Percentiles rank a stretch among this genome's conserved stretches.
Evolutionary conservation across 2,329 filamentous ascomycete genomes (phyloP).

Genomic region (Penicillium sp.): DNA sequence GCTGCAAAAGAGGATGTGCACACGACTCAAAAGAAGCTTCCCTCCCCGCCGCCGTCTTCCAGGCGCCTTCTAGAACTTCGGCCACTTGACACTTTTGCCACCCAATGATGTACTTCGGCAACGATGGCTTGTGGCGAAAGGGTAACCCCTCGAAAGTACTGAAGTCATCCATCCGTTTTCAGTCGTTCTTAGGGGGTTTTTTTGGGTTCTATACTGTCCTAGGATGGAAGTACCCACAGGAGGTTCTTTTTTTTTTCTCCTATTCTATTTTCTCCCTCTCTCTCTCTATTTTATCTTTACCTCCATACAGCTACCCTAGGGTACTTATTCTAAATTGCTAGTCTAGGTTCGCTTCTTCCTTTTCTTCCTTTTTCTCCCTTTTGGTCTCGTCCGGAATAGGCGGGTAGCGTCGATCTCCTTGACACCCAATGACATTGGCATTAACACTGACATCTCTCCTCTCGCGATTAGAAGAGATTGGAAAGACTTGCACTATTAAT

Average conservation of each 20-base stretch:
- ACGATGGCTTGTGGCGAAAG: constrained; percentile 10
- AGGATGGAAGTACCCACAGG: no score
- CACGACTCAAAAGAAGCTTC: constrained; percentile 26
- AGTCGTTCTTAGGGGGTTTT: neutral
- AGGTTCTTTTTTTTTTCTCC: no score
- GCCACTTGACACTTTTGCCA: neutral
- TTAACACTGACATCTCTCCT: neutral
- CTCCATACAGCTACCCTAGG: no score
- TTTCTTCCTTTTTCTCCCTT: neutral
- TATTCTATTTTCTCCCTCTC: no score
- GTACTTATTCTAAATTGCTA: neutral
- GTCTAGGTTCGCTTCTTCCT: neutral
- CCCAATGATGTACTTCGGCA: no score
- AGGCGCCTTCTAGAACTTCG: constrained; percentile 42
- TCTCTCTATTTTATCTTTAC: no score
- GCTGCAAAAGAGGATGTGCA: no score
- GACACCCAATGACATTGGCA: neutral
- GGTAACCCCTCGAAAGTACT: neutral
- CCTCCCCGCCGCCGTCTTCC: constrained; percentile 27
- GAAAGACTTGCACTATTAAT: no score
- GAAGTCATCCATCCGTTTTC: constrained; percentile 9
- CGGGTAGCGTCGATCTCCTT: neutral
- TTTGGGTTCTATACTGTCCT: no score
- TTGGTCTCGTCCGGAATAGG: neutral
- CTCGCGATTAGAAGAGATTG: no score